Evolutionary conservation across 2,329 filamentous ascomycete species (phyloP).

Genomic region (Exophiala oligosperma): DNA sequence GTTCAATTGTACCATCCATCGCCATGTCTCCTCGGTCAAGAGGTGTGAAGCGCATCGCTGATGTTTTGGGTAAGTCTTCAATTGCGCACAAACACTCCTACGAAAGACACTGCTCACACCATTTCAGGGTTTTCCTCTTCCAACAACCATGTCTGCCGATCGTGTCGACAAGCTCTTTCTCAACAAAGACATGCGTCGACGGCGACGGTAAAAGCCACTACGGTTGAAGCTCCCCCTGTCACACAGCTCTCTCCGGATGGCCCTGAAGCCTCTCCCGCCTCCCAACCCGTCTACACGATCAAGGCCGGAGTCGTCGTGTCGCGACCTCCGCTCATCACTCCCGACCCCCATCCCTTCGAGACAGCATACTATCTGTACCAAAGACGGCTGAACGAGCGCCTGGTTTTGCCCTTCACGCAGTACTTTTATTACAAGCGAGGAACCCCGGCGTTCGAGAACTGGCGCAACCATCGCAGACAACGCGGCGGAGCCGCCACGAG

Average conservation of each 20-base stretch:
- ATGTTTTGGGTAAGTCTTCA: slow-evolving; percentile 18
- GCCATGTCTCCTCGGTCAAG: slow-evolving; percentile 29
- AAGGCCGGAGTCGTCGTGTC: slow-evolving; percentile 78
- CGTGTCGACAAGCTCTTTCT: slow-evolving; percentile 25
- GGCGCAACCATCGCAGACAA: slow-evolving; percentile 80
- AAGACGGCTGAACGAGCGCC: slow-evolving; percentile 90
- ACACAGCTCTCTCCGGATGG: slow-evolving; percentile 35
- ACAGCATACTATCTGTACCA: slow-evolving; percentile 96
- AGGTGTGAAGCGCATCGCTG: slow-evolving; percentile 22
- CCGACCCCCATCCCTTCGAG: slow-evolving; percentile 82
- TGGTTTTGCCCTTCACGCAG: slow-evolving; percentile 81
- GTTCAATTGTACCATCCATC: neutral
- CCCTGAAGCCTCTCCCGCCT: slow-evolving; percentile 39
- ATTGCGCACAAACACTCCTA: too few species aligned
- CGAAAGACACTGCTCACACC: slow-evolving; percentile 9
- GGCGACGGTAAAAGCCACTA: slow-evolving; percentile 17
- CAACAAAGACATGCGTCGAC: slow-evolving; percentile 24
- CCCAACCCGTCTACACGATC: slow-evolving; percentile 46
- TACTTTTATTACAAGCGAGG: slow-evolving; percentile 95
- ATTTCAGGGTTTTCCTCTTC: slow-evolving; percentile 14
- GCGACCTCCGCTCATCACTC: slow-evolving; percentile 83
- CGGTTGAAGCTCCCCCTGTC: slow-evolving; percentile 13
- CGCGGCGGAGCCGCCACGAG: slow-evolving; percentile 72
- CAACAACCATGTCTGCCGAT: slow-evolving; percentile 26
- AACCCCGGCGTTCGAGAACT: slow-evolving; percentile 81